Base-by-base conservation (phyloP, 2,329 filamentous ascomycete species). In the Trematosphaeria pertusa region DNA sequence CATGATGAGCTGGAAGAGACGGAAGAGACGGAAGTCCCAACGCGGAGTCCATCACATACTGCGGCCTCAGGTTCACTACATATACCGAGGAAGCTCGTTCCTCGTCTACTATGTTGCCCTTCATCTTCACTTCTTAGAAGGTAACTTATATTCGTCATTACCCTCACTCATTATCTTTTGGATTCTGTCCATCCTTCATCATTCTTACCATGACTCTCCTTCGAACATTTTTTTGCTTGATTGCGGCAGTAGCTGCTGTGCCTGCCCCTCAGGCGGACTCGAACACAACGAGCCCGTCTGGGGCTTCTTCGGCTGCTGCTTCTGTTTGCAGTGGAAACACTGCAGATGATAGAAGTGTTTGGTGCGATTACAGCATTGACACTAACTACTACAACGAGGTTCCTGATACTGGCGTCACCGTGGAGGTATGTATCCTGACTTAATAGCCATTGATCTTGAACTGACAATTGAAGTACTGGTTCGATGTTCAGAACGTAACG, bases 321-420 rank as follows among this genome's bases (percentile, higher is more conserved):
- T 26, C 52, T 24, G 46, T 51, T 11, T 66, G 63, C 43, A 37
- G 33, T 39, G 61, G 63, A n/a, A 67, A 68, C 39, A 64, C 59
- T 24, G 61, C 63, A 22, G 42, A 37, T 31, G 57, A 63, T 39
- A 50, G 63, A 26, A 53, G 48, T 26, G 48, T 53, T 6, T 65
- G 79, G 79, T 77, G 78, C 21, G 69, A 79, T 21, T 75, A 75
- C 52, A 73, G 72, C 48, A 71, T 80, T 34, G 65, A 73, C 5
- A 80, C 76, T 46, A 79, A 83, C 61, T 81, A 80, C 30, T 83
- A 84, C 54, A 62, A 68, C 2, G 64, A 73, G 3, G 67, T 69
- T 19, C 81, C 81, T 1, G 65, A 69, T 31, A 85, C 82, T 0
- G 79, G 81, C 7, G 75, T 83, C 5, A 81, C 78, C 14, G 71